These are phyloP conservation scores for Entonaema liquescens DNA, from an alignment of 495 filamentous ascomycete genomes.

Conservation along the genomic window DNA sequence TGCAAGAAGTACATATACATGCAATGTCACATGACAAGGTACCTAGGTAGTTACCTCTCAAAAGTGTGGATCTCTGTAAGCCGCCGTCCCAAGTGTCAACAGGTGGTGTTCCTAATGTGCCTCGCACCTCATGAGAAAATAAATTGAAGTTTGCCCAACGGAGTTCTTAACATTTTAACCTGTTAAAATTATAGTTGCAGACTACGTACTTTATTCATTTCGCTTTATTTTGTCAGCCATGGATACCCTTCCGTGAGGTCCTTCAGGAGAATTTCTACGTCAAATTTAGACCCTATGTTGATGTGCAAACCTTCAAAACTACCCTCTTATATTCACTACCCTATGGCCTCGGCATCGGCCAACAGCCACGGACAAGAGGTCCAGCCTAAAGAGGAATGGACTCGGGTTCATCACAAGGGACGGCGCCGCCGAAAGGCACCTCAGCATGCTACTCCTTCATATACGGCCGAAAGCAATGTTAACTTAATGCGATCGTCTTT, in stretches of 20 bases:
- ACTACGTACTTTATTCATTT: too few relatives aligned
- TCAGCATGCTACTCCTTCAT: not conserved
- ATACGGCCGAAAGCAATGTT: not conserved
- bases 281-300: not conserved
- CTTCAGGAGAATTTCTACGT: not conserved
- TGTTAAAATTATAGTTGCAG: not conserved
- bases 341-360: not conserved
- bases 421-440: not conserved
- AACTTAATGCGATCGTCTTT: slow-evolving; percentile 6
- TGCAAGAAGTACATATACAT: too few relatives aligned
- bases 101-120: not conserved
- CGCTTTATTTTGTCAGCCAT: too few relatives aligned
- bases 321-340: not conserved
- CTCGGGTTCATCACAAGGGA: slow-evolving; percentile 4
- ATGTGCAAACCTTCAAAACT: not conserved
- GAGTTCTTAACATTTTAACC: not conserved
- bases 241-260: not conserved
- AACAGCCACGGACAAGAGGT: not conserved
- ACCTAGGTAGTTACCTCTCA: too few relatives aligned
- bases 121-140: not conserved
- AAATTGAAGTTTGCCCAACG: not conserved
- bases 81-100: not conserved
- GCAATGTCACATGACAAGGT: too few relatives aligned
- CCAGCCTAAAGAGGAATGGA: not conserved
- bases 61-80: not conserved